These are phyloP conservation scores for Pestalotiopsis sp. DNA, from an alignment of 2,329 filamentous ascomycete genomes.

Conservation along the genomic window DNA sequence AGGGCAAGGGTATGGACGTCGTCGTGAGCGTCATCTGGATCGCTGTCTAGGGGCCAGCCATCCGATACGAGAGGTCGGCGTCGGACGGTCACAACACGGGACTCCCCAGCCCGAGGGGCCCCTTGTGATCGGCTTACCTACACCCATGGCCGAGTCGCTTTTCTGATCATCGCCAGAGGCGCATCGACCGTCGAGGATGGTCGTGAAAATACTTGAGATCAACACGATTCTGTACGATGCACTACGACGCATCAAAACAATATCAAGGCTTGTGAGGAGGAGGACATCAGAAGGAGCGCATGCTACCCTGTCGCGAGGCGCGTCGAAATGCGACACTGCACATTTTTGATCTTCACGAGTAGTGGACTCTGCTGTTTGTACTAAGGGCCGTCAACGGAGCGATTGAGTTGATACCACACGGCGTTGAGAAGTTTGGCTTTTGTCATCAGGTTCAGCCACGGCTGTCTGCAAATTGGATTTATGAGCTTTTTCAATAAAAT, in stretches of 20 bases:
- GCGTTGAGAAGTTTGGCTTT: background rate
- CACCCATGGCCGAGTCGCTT: background rate
- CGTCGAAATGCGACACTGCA: background rate
- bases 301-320: background rate
- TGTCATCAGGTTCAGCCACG: background rate
- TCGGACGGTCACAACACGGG: background rate
- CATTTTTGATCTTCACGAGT: background rate
- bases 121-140: background rate
- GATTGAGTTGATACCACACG: background rate
- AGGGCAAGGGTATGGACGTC: constrained; percentile 69
- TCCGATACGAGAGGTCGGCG: background rate
- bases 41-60: constrained; percentile 51
- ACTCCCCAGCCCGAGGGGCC: background rate
- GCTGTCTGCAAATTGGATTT: background rate
- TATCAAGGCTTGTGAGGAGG: background rate
- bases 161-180: background rate
- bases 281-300: background rate
- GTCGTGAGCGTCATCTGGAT: constrained; percentile 81
- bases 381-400: background rate
- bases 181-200: background rate
- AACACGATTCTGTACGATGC: background rate
- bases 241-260: background rate
- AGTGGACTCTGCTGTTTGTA: background rate
- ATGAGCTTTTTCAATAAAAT: background rate
- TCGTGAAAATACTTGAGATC: background rate